phyloP scores from a whole-genome alignment of 805 yeast species.

The Spathaspora girioi region DNA sequence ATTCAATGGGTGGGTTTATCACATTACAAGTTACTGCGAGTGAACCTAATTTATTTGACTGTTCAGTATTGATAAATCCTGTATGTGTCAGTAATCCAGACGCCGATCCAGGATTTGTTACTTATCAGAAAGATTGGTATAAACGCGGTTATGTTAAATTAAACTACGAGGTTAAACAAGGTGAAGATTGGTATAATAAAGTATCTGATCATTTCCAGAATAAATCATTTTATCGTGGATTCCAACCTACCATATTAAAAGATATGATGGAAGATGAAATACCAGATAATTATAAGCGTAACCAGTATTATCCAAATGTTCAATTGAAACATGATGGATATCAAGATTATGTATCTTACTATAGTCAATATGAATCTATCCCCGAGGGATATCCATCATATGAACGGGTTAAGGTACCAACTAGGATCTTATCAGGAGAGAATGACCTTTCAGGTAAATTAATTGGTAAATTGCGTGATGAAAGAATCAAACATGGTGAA shows the following conservation, averaged over 20 bases:
- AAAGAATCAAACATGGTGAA: constrained; percentile 2
- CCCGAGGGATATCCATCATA: constrained; percentile 1
- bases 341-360: constrained; percentile 10
- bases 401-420: constrained; percentile 10
- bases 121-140: constrained; percentile 7
- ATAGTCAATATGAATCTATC: constrained; percentile 3
- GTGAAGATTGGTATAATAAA: constrained; percentile 10
- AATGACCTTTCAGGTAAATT: constrained; percentile 6
- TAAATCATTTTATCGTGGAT: constrained; percentile 13
- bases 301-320: constrained; percentile 6
- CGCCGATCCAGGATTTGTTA: constrained; percentile 5
- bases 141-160: constrained; percentile 7
- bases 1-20: constrained; percentile 70
- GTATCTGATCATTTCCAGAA: constrained; percentile 9
- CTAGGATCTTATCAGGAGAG: constrained; percentile 11
- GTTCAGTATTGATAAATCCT: constrained; percentile 59
- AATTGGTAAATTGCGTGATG: neutral
- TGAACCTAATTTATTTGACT: constrained; percentile 53
- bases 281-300: constrained; percentile 4
- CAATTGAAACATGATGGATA: constrained; percentile 11
- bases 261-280: constrained; percentile 17
- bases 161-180: constrained; percentile 7
- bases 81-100: constrained; percentile 35
- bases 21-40: constrained; percentile 44
- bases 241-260: constrained; percentile 11